A percentile compares a stretch with the other conserved stretches of the same genome.
Evolutionary conservation across 2,329 filamentous ascomycete species (phyloP).

Genomic region (Amphichorda felina): DNA sequence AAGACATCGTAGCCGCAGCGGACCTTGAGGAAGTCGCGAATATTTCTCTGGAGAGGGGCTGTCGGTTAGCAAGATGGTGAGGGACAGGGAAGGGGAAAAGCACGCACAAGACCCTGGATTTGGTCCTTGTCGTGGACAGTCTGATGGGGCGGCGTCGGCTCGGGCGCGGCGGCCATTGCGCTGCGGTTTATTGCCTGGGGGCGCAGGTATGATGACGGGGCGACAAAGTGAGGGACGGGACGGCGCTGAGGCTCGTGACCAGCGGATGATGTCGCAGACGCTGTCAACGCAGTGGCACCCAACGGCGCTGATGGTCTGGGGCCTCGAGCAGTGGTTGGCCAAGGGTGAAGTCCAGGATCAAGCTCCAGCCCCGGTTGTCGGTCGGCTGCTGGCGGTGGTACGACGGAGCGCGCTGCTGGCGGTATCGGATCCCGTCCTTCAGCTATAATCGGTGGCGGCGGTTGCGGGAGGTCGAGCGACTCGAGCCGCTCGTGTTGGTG

Average conservation of each 20-base stretch:
- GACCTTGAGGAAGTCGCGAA: constrained; percentile 91
- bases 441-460: background rate
- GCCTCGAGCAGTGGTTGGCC: background rate
- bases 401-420: background rate
- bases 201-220: constrained; percentile 47
- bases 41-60: constrained; percentile 42
- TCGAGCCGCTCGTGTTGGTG: background rate
- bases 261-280: background rate
- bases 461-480: no score
- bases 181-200: constrained; percentile 20
- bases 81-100: background rate
- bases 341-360: background rate
- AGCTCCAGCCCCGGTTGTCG: background rate
- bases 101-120: constrained; percentile 62
- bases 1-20: constrained; percentile 97
- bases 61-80: constrained; percentile 4
- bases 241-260: constrained; percentile 7
- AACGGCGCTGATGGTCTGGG: background rate
- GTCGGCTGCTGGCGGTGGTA: background rate
- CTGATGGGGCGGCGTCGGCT: constrained; percentile 21
- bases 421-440: background rate
- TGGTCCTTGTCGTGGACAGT: constrained; percentile 64
- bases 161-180: constrained; percentile 17
- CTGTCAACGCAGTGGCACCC: background rate
- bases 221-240: constrained; percentile 38